A percentile compares a stretch with the other conserved stretches of the same genome.
Evolutionary conservation across 345 rosid species (phyloP).

Genomic region (Cochlearia excelsa): DNA sequence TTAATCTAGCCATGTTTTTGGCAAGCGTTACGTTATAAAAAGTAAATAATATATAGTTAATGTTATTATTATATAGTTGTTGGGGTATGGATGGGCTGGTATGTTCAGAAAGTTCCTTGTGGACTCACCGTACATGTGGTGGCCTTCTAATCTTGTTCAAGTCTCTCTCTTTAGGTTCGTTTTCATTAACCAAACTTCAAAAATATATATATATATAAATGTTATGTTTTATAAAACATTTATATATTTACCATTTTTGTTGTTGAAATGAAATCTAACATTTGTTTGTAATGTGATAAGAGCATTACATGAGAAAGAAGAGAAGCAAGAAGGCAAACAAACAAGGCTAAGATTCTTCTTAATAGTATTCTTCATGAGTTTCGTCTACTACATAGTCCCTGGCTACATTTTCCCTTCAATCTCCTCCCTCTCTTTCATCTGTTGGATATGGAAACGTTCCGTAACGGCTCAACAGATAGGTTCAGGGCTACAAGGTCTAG

Average conservation of each 20-base stretch:
- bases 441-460: conserved; percentile 68
- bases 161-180: conserved; percentile 47
- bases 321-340: conserved; percentile 45
- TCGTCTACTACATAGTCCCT: conserved; percentile 62
- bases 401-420: conserved; percentile 62
- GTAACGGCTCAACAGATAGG: conserved; percentile 67
- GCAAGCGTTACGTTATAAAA: not conserved
- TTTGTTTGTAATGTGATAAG: conserved; percentile 21
- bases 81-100: conserved; percentile 63
- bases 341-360: conserved; percentile 68
- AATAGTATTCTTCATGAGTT: conserved; percentile 49
- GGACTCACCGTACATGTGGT: conserved; percentile 61
- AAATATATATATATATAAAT: too few relatives aligned
- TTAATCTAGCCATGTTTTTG: too few relatives aligned
- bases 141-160: conserved; percentile 54
- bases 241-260: not conserved
- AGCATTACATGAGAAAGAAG: conserved; percentile 65
- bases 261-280: not conserved
- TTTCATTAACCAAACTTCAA: too few relatives aligned
- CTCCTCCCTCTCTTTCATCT: conserved; percentile 55
- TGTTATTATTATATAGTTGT: conserved; percentile 34
- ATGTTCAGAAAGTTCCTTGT: conserved; percentile 50
- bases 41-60: not conserved
- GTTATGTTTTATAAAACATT: not conserved
- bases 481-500: conserved; percentile 54